These are phyloP conservation scores for Psophocarpus tetragonolobus DNA, from an alignment of 306 rosid genomes.

Conservation along the genomic window DNA sequence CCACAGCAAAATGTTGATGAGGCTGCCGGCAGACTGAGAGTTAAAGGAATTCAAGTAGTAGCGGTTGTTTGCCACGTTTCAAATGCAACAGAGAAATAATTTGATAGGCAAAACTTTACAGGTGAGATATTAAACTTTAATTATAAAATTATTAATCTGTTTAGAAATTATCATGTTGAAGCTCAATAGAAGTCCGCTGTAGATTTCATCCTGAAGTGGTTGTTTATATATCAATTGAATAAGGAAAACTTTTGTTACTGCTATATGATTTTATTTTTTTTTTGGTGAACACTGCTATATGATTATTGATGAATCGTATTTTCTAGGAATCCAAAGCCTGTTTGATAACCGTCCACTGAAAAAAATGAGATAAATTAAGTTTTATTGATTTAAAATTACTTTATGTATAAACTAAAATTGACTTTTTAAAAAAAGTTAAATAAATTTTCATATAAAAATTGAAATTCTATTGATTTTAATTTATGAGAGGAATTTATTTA, in stretches of 20 bases:
- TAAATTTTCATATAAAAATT: no score
- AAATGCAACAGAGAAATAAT: constrained; percentile 71
- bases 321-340: background rate
- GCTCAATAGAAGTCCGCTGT: background rate
- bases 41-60: constrained; percentile 62
- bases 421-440: no score
- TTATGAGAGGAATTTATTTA: no score
- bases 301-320: background rate
- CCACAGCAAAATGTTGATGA: constrained; percentile 75
- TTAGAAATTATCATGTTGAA: background rate
- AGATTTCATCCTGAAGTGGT: background rate
- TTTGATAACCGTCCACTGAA: no score
- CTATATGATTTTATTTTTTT: background rate
- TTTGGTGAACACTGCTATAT: background rate
- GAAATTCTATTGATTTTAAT: no score
- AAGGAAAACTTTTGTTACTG: background rate
- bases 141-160: background rate
- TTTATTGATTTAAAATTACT: no score
- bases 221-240: background rate
- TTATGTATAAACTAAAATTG: no score
- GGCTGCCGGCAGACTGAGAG: constrained; percentile 65
- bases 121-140: constrained; percentile 43
- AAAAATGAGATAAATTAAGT: no score
- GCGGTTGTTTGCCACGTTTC: constrained; percentile 85
- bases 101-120: constrained; percentile 64